Conservation (phyloP, 176 grass and related monocot genomes). For the Aegilops longissima region DNA sequence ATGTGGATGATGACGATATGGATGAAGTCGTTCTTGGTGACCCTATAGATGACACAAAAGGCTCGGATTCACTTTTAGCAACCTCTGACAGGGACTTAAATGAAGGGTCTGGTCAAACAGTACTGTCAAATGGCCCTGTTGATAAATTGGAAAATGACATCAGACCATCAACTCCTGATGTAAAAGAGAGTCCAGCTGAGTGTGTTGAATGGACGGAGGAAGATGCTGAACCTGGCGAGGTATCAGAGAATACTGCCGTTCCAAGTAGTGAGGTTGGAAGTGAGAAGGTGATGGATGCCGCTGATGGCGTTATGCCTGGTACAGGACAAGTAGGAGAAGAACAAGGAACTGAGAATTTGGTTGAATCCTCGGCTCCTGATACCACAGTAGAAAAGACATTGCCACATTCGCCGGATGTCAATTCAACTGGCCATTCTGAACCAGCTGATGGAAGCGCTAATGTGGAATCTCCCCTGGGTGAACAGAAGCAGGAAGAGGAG, state of each 20-base stretch:
- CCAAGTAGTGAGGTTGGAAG: constrained; percentile 8
- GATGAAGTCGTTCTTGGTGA: constrained; percentile 48
- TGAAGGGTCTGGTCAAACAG: constrained; percentile 21
- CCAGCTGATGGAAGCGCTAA: neutral
- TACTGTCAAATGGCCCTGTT: constrained; percentile 12
- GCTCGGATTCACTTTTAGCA: constrained; percentile 6
- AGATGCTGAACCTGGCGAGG: constrained; percentile 31
- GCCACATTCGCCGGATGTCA: neutral
- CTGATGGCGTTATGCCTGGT: neutral
- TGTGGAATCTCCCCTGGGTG: constrained; percentile 10
- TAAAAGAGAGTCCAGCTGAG: constrained; percentile 42
- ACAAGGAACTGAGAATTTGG: neutral
- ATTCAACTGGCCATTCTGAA: constrained; percentile 2
- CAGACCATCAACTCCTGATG: constrained; percentile 49
- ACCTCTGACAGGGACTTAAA: constrained; percentile 18
- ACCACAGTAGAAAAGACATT: neutral
- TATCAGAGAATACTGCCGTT: constrained; percentile 24
- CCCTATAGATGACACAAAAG: constrained; percentile 30
- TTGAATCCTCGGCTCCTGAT: constrained; percentile 1
- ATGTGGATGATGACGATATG: constrained; percentile 33
- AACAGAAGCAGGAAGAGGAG: constrained; percentile 14
- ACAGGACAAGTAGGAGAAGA: constrained; percentile 23
- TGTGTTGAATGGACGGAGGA: constrained; percentile 47
- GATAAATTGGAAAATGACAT: constrained; percentile 39
- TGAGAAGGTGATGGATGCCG: constrained; percentile 23